Base-by-base conservation (phyloP, 1,139 yeast genomes). In the Yamadazyma songkhlaensis region DNA sequence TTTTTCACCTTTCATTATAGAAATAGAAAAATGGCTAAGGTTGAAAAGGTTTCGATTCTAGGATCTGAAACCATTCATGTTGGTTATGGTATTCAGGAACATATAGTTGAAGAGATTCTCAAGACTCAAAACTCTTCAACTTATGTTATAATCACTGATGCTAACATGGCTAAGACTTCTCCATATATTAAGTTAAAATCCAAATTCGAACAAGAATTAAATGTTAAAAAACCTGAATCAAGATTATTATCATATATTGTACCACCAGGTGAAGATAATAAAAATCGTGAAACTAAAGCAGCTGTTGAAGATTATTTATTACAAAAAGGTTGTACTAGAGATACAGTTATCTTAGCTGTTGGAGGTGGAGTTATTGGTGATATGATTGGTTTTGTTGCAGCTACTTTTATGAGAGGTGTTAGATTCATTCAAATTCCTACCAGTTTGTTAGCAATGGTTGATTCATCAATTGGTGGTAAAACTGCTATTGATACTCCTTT, bases 361-460 rank as follows among this genome's bases (percentile, higher is more conserved):
- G 99, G 98, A 43, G 99, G 99, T 46, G 99, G 99, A 50, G 95
- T 94, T 37, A 90, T 94, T 63, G 99, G 99, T 40, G 99, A 94
- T 57, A 92, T 94, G 98, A 87, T 92, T 52, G 99, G 99, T 4
- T 94, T 82, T 59, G 97, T 92, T 35, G 98, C 98, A 13, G 95
- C 98, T 22, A 92, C 98, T 4, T 94, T 92, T 60, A 94, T 94
- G 99, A 79, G 99, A 60, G 99, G 99, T 38, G 96, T 94, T 12
- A 77, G 96, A 46, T 87, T 89, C 43, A 82, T 89, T 31, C 99
- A 94, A 62, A 77, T 94, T 27, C 99, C 99, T 35, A 92, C 98
- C 4, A 85, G 95, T 32, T 68, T 94, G 49, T 72, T 94, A 49
- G 84, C 98, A 7, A 94, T 94, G 99, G 98, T 94, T 14, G 99